Conservation (phyloP, 495 filamentous ascomycete species). For the Aspergillus baeticus region DNA sequence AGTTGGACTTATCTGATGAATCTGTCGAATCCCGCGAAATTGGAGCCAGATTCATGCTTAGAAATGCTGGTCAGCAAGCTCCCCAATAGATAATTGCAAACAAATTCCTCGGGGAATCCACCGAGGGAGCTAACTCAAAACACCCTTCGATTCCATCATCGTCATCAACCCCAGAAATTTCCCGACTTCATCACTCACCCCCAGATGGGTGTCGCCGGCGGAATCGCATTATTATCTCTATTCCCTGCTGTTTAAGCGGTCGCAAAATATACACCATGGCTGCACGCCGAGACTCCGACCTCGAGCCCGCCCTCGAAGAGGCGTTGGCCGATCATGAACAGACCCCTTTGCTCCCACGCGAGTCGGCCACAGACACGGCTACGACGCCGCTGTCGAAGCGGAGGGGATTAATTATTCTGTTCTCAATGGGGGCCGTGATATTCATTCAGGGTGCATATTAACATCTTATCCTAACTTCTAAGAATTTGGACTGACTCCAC, state of each 20-base stretch:
- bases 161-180: no score
- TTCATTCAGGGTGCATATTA: conserved; percentile 18
- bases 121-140: not conserved
- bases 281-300: not conserved
- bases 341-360: conserved; percentile 12
- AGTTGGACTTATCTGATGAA: conserved; percentile 1
- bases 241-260: not conserved
- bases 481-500: not conserved
- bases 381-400: conserved; percentile 6
- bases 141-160: not conserved
- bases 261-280: not conserved
- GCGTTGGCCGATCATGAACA: conserved; percentile 1
- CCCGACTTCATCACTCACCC: not conserved
- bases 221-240: not conserved
- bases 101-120: not conserved
- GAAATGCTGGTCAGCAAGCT: not conserved
- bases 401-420: conserved; percentile 13
- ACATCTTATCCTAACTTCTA: not conserved
- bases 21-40: not conserved
- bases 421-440: conserved; percentile 16
- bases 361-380: not conserved
- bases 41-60: not conserved
- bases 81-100: not conserved
- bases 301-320: not conserved
- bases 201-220: conserved; percentile 1